These are phyloP conservation scores for Aspergillus ostianus DNA, from an alignment of 495 filamentous ascomycete species.

Conservation along the genomic window DNA sequence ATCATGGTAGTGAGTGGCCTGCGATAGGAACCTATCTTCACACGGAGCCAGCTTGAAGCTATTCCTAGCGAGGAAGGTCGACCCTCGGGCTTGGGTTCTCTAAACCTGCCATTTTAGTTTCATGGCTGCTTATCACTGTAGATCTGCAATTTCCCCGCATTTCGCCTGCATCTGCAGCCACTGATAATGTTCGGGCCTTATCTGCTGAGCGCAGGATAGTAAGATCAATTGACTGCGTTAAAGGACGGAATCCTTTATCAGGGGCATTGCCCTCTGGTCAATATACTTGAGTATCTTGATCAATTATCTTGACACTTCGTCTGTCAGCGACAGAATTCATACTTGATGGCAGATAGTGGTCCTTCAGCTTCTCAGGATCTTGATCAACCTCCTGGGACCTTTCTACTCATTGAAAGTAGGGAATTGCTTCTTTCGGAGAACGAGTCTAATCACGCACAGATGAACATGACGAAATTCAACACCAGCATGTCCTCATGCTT, in stretches of 20 bases:
- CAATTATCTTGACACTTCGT: not conserved
- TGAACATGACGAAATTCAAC: slow-evolving; percentile 18
- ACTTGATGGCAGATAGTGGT: slow-evolving; percentile 17
- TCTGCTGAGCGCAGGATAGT: not conserved
- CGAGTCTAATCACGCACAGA: slow-evolving; percentile 10
- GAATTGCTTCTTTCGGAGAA: not conserved
- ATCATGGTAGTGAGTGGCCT: no score
- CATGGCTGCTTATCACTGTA: no score
- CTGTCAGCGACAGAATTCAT: not conserved
- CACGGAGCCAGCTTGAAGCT: no score
- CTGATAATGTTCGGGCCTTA: not conserved
- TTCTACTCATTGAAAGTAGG: slow-evolving; percentile 31
- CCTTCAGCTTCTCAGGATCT: slow-evolving; percentile 2
- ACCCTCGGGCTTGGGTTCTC: no score
- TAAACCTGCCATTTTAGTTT: no score
- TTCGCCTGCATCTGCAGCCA: not conserved
- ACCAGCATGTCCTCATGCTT: slow-evolving; percentile 23
- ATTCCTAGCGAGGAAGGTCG: no score
- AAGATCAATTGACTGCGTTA: no score
- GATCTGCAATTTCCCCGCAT: slow-evolving; percentile 2
- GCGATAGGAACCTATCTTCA: no score
- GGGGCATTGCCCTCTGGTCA: no score
- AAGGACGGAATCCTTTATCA: no score
- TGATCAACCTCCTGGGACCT: slow-evolving; percentile 30
- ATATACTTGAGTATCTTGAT: no score